These are phyloP conservation scores for Zygoascus bituminiphila DNA, from an alignment of 805 yeast species.

Conservation along the genomic window DNA sequence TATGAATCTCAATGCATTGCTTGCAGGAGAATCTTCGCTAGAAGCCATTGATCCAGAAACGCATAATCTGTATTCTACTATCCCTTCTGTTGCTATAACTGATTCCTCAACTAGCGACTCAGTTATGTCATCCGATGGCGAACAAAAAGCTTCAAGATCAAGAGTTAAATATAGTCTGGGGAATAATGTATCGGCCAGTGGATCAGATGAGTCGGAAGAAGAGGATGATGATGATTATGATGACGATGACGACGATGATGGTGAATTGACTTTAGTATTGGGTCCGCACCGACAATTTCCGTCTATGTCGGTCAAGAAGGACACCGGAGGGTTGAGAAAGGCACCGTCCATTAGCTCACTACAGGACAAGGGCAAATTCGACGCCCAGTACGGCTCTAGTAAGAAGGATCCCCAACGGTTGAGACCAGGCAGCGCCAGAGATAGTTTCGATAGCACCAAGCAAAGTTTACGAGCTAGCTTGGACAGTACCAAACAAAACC, in stretches of 20 bases:
- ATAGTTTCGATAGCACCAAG: background rate
- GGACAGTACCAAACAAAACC: background rate
- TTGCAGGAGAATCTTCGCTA: slow-evolving; percentile 9
- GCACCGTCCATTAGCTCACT: slow-evolving; percentile 1
- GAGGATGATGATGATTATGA: slow-evolving; percentile 11
- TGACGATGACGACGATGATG: slow-evolving; percentile 8
- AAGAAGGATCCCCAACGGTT: background rate
- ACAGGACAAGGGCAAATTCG: background rate
- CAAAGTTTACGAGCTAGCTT: background rate
- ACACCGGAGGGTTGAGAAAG: background rate
- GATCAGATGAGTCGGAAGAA: slow-evolving; percentile 1
- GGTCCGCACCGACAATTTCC: slow-evolving; percentile 14
- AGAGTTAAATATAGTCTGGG: too few species aligned
- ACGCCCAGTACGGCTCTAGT: background rate
- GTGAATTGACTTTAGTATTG: slow-evolving; percentile 20
- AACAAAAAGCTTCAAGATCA: background rate
- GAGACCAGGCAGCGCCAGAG: background rate
- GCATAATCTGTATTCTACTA: background rate
- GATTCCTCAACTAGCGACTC: background rate
- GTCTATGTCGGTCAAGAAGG: slow-evolving; percentile 3
- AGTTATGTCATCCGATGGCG: background rate
- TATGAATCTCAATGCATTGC: slow-evolving; percentile 15
- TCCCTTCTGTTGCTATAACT: background rate
- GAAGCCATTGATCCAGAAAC: background rate
- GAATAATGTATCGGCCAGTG: background rate